Conservation (phyloP, 352 stramenopile genomes). For the Globisporangium orthogonon region DNA sequence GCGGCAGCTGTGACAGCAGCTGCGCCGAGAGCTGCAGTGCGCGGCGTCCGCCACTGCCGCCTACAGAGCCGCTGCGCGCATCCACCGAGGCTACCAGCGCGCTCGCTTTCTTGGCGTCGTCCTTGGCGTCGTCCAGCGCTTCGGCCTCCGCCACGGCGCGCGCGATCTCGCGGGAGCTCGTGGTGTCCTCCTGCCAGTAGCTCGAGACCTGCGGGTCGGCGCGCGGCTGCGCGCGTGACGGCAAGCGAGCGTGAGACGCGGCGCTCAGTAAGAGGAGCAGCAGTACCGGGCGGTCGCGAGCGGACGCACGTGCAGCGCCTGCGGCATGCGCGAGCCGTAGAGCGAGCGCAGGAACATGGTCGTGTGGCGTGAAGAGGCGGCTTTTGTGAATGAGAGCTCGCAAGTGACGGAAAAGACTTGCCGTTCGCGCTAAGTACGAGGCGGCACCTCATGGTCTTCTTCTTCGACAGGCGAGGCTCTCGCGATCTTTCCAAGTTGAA, state of each 20-base stretch:
- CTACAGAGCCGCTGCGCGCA: not conserved
- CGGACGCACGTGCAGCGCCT: slow-evolving; percentile 57
- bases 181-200: slow-evolving; percentile 79
- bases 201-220: slow-evolving; percentile 56
- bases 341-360: slow-evolving; percentile 76
- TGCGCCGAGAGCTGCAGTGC: slow-evolving; percentile 16
- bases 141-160: slow-evolving; percentile 59
- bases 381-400: not conserved
- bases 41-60: slow-evolving; percentile 3
- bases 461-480: no score
- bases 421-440: not conserved
- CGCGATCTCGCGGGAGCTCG: slow-evolving; percentile 54
- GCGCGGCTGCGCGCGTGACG: slow-evolving; percentile 34
- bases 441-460: no score
- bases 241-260: no score
- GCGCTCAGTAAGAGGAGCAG: no score
- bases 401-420: not conserved
- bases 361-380: not conserved
- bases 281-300: no score
- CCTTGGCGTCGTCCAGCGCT: slow-evolving; percentile 15
- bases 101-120: slow-evolving; percentile 45
- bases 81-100: slow-evolving; percentile 18
- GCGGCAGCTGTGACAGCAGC: slow-evolving; percentile 28
- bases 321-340: slow-evolving; percentile 73
- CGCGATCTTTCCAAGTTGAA: no score